Conservation (phyloP, 129 eudicot genomes). For the Flaveria linearis region DNA sequence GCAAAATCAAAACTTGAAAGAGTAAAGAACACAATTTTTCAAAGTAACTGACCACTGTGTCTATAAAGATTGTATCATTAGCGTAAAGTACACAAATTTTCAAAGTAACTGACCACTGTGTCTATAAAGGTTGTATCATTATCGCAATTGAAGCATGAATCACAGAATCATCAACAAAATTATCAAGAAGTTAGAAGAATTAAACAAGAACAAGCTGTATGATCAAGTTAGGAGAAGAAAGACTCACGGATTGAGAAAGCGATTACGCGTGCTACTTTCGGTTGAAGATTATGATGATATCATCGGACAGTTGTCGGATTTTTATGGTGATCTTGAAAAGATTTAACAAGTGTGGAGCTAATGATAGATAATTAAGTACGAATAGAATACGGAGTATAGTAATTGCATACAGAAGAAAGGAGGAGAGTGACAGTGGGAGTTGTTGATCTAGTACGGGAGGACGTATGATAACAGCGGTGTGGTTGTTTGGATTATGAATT, state of each 20-base stretch:
- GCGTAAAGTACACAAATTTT: no score
- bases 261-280: constrained; percentile 17
- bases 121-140: constrained; percentile 1
- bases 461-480: constrained; percentile 10
- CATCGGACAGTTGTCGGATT: constrained; percentile 27
- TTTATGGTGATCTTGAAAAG: background rate
- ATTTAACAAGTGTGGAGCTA: background rate
- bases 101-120: constrained; percentile 1
- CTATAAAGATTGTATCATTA: constrained; percentile 1
- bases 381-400: background rate
- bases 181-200: background rate
- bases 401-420: no score
- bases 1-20: constrained; percentile 5
- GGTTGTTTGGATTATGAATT: background rate
- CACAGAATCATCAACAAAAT: background rate
- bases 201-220: constrained; percentile 14
- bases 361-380: background rate
- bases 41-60: background rate
- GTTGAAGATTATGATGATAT: background rate
- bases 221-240: constrained; percentile 7
- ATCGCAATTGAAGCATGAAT: no score
- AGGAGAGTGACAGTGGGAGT: background rate
- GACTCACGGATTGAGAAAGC: constrained; percentile 26
- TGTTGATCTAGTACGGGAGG: constrained; percentile 10
- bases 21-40: background rate